Evolutionary conservation across 495 filamentous ascomycete species (phyloP), one percentile per base, ranked within the genome.

Genomic region (Cercophora newfieldiana): DNA sequence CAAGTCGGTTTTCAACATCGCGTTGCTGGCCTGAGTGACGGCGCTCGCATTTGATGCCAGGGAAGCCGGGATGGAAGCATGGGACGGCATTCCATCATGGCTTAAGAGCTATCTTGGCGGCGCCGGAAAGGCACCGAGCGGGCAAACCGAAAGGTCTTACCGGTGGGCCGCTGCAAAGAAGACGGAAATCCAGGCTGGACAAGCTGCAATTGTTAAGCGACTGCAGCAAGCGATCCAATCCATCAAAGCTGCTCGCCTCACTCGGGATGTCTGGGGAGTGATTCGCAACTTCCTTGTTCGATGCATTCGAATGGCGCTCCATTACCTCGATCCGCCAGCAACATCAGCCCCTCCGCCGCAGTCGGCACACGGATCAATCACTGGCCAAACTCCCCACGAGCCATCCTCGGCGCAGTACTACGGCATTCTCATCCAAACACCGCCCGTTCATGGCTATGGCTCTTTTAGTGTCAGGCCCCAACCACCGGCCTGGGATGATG

Each of bases 51-150:
- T 57, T 25, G 54, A 57, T 30, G 54, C 54, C 3, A 57, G 30
- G 19, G 54, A 57, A 8, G 54, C 54, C 1, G 54, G 54, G 54
- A 30, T 57, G 16, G 54, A 57, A 57, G 54, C 54, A n/a, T 57
- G 54, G 54, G 54, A 57, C 28, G 54, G 54, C 3, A 57, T 57
- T n/a, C 54, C 54, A 10, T n/a, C 28, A 16, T 57, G 54, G 54
- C 16, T 57, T 22, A 57, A 57, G 54, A 57, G 25, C 54, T 57
- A 57, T 31, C 54, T 57, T 30, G 54, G 54, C 26, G 51, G 14
- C 19, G 22, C 10, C 12, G 54, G 21, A 57, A 25, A 16, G 24
- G 26, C 54, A n/a, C n/a, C n/a, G 7, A 57, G 54, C 22, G 21
- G 5, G 24, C 54, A 22, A 25, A n/a, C 8, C 12, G 5, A 30